Base-by-base conservation (phyloP, 148 eudicot genomes). In the Spergularia bocconei region DNA sequence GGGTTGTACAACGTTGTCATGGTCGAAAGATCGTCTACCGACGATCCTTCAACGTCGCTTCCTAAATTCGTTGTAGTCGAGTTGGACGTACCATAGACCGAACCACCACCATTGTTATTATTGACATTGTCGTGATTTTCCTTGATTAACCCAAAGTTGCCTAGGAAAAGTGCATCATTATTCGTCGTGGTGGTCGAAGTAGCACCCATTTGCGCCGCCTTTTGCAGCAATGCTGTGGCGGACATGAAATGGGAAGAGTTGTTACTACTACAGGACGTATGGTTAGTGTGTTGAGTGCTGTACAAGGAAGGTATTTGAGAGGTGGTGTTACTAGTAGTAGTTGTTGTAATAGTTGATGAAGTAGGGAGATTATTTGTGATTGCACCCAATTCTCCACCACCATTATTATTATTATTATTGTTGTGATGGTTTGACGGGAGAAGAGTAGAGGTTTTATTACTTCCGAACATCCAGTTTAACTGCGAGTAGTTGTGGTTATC, bases 211-310 rank as follows among this genome's bases (percentile, higher is more conserved):
- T 89, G 93, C 15, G 96, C 91, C 23, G 98, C 98, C 77, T 89
- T 91, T 74, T 89, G 91, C 54, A 93, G 59, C 39, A 93, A 79
- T 74, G 98, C 98, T 11, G 98, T 94, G 3, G 98, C 98, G 1
- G 98, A 91, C 85, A 88, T 90, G 10, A 81, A 10, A 11, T 81
- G 81, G n/a, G 80, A 70, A 17, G 71, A 63, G 58, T 54, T 41
- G 57, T 69, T 82, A 29, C 77, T 47, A 29, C 77, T 47, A 5
- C 79, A 8, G 48, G 79, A 11, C 50, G 79, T 77, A 61, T 84
- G 87, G 52, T 44, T 9, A 6, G 56, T 69, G 47, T 85, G 85
- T 71, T 91, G 91, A 56, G 78, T 82, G 84, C 91, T 87, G 70
- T 82, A 91, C 78, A 90, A 84, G 15, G 86, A 85, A 76, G 97